Percentiles rank a stretch among this genome's conserved stretches.
These are phyloP conservation scores for Sphagnum tenellum DNA, from an alignment of 225 moss, liverwort and hornwort species.

Conservation along the genomic window DNA sequence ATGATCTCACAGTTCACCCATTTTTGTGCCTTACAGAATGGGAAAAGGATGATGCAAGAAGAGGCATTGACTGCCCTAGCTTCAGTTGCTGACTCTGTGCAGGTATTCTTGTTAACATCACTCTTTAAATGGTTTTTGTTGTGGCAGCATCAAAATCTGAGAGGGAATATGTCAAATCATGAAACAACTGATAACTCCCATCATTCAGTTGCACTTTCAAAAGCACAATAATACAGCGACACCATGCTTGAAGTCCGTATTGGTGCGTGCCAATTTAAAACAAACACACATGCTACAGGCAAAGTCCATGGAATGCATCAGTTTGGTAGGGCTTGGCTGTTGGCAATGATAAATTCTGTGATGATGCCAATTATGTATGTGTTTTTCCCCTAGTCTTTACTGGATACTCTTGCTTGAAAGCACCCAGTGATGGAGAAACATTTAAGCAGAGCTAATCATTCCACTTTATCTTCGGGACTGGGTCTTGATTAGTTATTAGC, in stretches of 20 bases:
- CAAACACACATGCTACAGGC: slow-evolving; percentile 92
- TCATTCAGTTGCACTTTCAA: slow-evolving; percentile 71
- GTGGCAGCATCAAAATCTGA: not conserved
- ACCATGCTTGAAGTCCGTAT: slow-evolving; percentile 84
- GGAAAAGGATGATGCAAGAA: slow-evolving; percentile 99
- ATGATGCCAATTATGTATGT: slow-evolving; percentile 92
- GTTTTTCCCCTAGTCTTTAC: too few relatives aligned
- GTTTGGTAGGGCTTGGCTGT: slow-evolving; percentile 98
- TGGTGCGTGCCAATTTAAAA: slow-evolving; percentile 89
- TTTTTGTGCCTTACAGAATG: slow-evolving; percentile 50
- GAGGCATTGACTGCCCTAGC: slow-evolving; percentile 95
- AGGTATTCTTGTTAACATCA: slow-evolving; percentile 30
- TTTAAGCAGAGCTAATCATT: too few relatives aligned
- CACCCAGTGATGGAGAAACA: too few relatives aligned
- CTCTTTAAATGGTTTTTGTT: not conserved
- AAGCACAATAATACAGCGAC: slow-evolving; percentile 94
- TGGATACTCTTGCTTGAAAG: too few relatives aligned
- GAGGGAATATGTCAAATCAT: not conserved
- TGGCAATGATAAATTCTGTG: slow-evolving; percentile 95
- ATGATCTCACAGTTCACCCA: too few relatives aligned
- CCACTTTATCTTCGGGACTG: too few relatives aligned
- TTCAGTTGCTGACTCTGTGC: slow-evolving; percentile 96
- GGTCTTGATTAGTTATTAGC: too few relatives aligned
- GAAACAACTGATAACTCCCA: not conserved
- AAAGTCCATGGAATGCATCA: slow-evolving; percentile 99